phyloP scores from a whole-genome alignment of 23 red algal genomes.

The Pyropia haitanensis region DNA sequence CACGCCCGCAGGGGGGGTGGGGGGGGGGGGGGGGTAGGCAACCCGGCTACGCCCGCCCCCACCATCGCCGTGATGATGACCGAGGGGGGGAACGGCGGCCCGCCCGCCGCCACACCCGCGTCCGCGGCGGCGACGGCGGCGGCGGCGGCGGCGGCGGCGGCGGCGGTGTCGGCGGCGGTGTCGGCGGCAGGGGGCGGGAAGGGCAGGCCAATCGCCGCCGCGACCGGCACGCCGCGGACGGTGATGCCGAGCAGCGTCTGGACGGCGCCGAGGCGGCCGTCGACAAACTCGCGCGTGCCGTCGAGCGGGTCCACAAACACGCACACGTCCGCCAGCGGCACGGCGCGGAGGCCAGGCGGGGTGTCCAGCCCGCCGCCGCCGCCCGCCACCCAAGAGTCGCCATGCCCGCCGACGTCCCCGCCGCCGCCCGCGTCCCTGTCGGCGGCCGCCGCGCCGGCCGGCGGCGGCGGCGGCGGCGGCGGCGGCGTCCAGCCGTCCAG shows the following conservation, averaged over 20 bases:
- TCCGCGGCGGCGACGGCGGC: too few relatives aligned
- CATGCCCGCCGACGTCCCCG: too few relatives aligned
- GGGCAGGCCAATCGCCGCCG: slow-evolving; percentile 16
- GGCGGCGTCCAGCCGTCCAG: too few relatives aligned
- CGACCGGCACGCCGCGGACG: slow-evolving; percentile 6
- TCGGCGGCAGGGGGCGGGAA: not conserved
- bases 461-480: too few relatives aligned
- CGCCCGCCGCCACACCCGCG: too few relatives aligned
- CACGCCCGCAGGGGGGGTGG: too few relatives aligned
- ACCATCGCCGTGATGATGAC: slow-evolving; percentile 3
- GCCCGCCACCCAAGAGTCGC: too few relatives aligned
- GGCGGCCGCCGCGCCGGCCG: too few relatives aligned
- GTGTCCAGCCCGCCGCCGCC: not conserved
- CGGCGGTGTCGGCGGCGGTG: too few relatives aligned
- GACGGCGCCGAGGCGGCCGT: slow-evolving; percentile 10
- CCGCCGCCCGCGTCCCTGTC: too few relatives aligned
- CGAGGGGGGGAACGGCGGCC: too few relatives aligned
- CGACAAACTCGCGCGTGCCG: slow-evolving; percentile 25
- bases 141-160: too few relatives aligned
- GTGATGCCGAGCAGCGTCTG: slow-evolving; percentile 24
- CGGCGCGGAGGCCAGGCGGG: not conserved
- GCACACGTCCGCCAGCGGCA: not conserved
- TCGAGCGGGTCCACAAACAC: slow-evolving; percentile 30
- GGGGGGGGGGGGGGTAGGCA: not conserved
- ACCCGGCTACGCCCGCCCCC: not conserved